Conservation (phyloP, 129 eudicot species). For the Centaurea solstitialis region DNA sequence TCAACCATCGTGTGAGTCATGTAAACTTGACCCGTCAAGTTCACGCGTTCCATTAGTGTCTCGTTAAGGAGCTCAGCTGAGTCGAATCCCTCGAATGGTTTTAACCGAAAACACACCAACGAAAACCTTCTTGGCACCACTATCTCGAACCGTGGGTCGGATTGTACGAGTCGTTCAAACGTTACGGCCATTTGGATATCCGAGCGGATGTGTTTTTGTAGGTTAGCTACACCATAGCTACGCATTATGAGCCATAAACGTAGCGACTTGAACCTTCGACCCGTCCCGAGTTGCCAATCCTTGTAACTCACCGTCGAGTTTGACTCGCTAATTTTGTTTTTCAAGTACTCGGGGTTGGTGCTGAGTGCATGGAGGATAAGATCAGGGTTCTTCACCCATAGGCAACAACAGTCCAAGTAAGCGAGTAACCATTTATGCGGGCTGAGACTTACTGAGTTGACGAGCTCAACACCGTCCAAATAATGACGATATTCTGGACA, state of each 20-base stretch:
- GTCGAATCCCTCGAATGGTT: slow-evolving; percentile 26
- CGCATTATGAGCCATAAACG: slow-evolving; percentile 52
- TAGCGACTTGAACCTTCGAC: slow-evolving; percentile 46
- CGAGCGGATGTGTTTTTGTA: slow-evolving; percentile 37
- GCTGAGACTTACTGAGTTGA: not conserved
- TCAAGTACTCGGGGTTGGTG: slow-evolving; percentile 55
- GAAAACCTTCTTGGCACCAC: slow-evolving; percentile 45
- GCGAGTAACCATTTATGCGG: not conserved
- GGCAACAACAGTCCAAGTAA: not conserved
- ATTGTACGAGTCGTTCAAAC: slow-evolving; percentile 33
- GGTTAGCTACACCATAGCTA: slow-evolving; percentile 46
- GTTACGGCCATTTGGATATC: slow-evolving; percentile 41
- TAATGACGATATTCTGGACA: not conserved
- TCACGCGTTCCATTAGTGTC: slow-evolving; percentile 40
- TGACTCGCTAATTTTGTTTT: slow-evolving; percentile 37
- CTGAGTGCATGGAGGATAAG: slow-evolving; percentile 25
- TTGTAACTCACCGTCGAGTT: slow-evolving; percentile 48
- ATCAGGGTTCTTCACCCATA: slow-evolving; percentile 16
- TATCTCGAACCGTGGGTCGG: slow-evolving; percentile 40
- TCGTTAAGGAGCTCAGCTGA: slow-evolving; percentile 23
- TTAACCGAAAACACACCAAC: slow-evolving; percentile 49
- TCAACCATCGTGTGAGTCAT: slow-evolving; percentile 44
- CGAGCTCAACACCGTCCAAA: not conserved
- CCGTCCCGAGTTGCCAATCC: slow-evolving; percentile 59
- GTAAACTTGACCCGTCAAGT: slow-evolving; percentile 46